These are phyloP conservation scores for Rhypophila decipiens DNA, from an alignment of 495 filamentous ascomycete species.

Conservation along the genomic window DNA sequence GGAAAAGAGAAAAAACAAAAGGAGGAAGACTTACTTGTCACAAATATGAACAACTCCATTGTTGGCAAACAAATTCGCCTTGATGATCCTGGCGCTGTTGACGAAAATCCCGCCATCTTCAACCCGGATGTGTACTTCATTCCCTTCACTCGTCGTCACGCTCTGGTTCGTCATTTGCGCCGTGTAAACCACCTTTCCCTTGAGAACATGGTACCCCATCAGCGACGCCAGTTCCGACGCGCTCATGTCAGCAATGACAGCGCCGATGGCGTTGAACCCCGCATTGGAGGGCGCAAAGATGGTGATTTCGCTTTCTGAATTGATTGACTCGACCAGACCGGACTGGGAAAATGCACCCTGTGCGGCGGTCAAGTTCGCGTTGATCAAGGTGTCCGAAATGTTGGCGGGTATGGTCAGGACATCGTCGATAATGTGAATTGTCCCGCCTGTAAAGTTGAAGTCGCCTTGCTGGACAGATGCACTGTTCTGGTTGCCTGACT, in stretches of 20 bases:
- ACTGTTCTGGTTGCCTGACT: slow-evolving; percentile 31
- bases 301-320: slow-evolving; percentile 45
- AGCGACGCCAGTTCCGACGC: slow-evolving; percentile 40
- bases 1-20: not conserved
- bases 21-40: slow-evolving; percentile 36
- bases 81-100: slow-evolving; percentile 30
- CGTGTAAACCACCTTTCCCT: slow-evolving; percentile 47
- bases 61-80: slow-evolving; percentile 51
- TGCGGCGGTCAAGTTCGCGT: slow-evolving; percentile 49
- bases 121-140: slow-evolving; percentile 45
- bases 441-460: slow-evolving; percentile 55
- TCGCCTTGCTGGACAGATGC: slow-evolving; percentile 36
- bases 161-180: slow-evolving; percentile 32
- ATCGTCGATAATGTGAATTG: slow-evolving; percentile 59
- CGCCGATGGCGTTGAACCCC: slow-evolving; percentile 54
- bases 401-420: slow-evolving; percentile 51
- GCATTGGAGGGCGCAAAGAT: slow-evolving; percentile 54
- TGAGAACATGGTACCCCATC: slow-evolving; percentile 55
- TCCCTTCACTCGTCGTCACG: slow-evolving; percentile 38
- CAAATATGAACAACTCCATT: slow-evolving; percentile 68
- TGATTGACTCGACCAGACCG: slow-evolving; percentile 35
- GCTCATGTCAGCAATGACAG: slow-evolving; percentile 40
- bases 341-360: slow-evolving; percentile 48
- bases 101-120: slow-evolving; percentile 36
- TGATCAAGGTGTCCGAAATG: slow-evolving; percentile 41